Evolutionary conservation across 202 grass and related monocot species (phyloP), one percentile per base, ranked within the genome.

Genomic region (Carex sylvatica): DNA sequence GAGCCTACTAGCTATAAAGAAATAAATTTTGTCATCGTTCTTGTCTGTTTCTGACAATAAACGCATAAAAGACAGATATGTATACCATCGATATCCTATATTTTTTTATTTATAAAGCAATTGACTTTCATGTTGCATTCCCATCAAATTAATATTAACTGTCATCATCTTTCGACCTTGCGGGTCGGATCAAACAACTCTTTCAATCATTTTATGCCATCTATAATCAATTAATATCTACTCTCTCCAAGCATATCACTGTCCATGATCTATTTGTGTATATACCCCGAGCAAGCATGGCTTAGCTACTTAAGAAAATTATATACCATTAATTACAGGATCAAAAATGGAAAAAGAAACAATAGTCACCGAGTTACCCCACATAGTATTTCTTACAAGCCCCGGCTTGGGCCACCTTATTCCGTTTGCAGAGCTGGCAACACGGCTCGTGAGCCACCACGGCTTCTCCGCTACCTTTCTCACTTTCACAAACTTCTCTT

Each of bases 351-450:
- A 54, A 49, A 54, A 52, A 23, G 20, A 22, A 44, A 61, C 40
- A 15, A 38, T n/a, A 35, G 66, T 3, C 10, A 16, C 61, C 0
- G 16, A 81, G 9, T 11, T 46, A 1, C 72, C 83, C 14, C 89
- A 87, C 79, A 78, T 94, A 22, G 87, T 82, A 30, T 60, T 94
- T 23, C 65, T 95, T 1, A n/a, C 90, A 2, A 74, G 86, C 73
- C 85, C 90, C 24, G 88, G 92, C n/a, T 74, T 85, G 5, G 92
- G 88, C 23, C 90, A 95, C 82, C 7, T 92, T 4, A 63, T 87
- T 31, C 92, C 92, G 7, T 22, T 87, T 64, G 88, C 82, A 10
- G 90, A 92, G 82, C 55, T 92, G 8, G 90, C 92, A 26, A 56
- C 46, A 1, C 73, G 72, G 49, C 44, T 95, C 31, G 84, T 58